These are phyloP conservation scores for Misopates orontium DNA, from an alignment of 257 asterid genomes.

Conservation along the genomic window DNA sequence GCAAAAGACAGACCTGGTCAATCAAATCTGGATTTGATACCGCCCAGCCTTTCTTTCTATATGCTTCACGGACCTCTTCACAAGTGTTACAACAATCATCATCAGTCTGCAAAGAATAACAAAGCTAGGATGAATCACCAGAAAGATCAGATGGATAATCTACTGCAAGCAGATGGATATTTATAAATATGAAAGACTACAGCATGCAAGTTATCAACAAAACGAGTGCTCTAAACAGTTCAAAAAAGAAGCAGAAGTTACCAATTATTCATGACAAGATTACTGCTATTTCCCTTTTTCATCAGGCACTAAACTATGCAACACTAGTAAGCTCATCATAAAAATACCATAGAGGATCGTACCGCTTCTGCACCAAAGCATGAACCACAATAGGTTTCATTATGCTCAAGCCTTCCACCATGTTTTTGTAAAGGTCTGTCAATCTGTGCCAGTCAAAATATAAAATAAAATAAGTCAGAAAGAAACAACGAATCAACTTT, in stretches of 20 bases:
- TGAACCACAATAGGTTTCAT: slow-evolving; percentile 98
- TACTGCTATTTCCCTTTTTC: background rate
- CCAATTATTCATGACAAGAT: background rate
- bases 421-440: slow-evolving; percentile 86
- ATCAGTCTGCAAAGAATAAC: slow-evolving; percentile 60
- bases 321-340: slow-evolving; percentile 9
- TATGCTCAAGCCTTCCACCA: slow-evolving; percentile 96
- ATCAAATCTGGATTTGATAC: slow-evolving; percentile 74
- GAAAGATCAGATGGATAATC: slow-evolving; percentile 16
- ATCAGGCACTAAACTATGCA: slow-evolving; percentile 18
- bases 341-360: slow-evolving; percentile 6
- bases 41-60: slow-evolving; percentile 94
- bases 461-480: slow-evolving; percentile 2
- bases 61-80: slow-evolving; percentile 99
- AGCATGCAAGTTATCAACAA: background rate
- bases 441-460: slow-evolving; percentile 50
- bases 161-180: background rate
- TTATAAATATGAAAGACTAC: background rate
- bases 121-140: slow-evolving; percentile 26
- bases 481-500: background rate
- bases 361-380: slow-evolving; percentile 96
- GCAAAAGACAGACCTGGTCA: slow-evolving; percentile 66
- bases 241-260: background rate
- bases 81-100: slow-evolving; percentile 88
- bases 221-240: background rate